phyloP scores from a whole-genome alignment of 345 rosid species.

The Hibiscus trionum region DNA sequence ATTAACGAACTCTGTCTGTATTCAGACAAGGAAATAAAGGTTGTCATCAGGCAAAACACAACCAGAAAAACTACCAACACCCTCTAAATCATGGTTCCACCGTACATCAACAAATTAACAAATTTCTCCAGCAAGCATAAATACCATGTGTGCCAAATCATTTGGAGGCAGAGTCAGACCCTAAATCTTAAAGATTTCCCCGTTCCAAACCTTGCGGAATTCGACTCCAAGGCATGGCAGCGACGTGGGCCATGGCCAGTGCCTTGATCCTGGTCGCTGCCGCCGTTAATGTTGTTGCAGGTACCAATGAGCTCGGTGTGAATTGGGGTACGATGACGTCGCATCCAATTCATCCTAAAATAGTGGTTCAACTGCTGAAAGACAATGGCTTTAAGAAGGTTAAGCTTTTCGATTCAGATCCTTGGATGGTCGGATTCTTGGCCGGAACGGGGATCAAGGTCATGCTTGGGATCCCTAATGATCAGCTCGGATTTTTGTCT shows the following conservation, averaged over 20 bases:
- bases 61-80: background rate
- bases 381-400: slow-evolving; percentile 60
- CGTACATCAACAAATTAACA: background rate
- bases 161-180: too few species aligned
- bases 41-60: background rate
- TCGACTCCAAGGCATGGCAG: slow-evolving; percentile 16
- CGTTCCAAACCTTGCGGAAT: background rate
- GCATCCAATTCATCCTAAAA: slow-evolving; percentile 48
- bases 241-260: slow-evolving; percentile 4
- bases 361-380: slow-evolving; percentile 57
- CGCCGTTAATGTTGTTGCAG: slow-evolving; percentile 13
- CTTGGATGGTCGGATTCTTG: slow-evolving; percentile 38
- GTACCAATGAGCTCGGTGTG: slow-evolving; percentile 43
- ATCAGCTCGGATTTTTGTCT: slow-evolving; percentile 32
- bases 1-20: background rate
- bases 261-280: slow-evolving; percentile 19
- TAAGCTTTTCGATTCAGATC: slow-evolving; percentile 72
- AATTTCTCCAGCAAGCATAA: too few species aligned
- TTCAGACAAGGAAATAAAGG: background rate
- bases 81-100: background rate
- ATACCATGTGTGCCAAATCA: too few species aligned
- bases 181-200: too few species aligned
- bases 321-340: slow-evolving; percentile 79
- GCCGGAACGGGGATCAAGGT: slow-evolving; percentile 57
- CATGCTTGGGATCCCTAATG: slow-evolving; percentile 75